Evolutionary conservation across 805 yeast species (phyloP), one percentile per base, ranked within the genome.

Genomic region (Metschnikowia borealis): DNA sequence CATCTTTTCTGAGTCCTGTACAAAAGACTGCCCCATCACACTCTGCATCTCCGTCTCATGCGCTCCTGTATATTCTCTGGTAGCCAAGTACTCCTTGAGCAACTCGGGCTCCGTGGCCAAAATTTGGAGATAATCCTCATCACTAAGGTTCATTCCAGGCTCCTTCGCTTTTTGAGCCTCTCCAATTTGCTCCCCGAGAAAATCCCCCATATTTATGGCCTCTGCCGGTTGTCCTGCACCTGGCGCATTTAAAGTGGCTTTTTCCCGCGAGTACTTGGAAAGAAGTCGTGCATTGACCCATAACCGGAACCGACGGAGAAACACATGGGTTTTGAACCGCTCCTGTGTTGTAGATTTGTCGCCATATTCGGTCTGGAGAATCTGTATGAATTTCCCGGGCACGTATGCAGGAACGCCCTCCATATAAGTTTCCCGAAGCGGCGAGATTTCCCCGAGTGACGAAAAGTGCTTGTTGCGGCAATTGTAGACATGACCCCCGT

Each of bases 331-430:
- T 34, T n/a, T n/a, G 44, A 48, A 54, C 29, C n/a, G 42, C 48
- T 18, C 33, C 5, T 15, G 44, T 2, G 20, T 34, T 11, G 32
- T 50, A 29, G 53, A 54, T n/a, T 42, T 46, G 17, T 23, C 18
- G 10, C 38, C 63, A 50, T 84, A 84, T 60, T 84, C 89, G 6
- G 69, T 68, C 6, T 60, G 62, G 32, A 84, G 61, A 2, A 76
- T 63, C 2, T 62, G 56, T 14, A 70, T 56, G 55, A 65, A 74
- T 40, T 74, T 67, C 35, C 69, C 61, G 1, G 89, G 89, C 11
- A 84, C 67, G 52, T 81, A 75, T 3, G 82, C 79, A 23, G 78
- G 73, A 10, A 80, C 75, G 37, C 81, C 82, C 59, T 78, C 82
- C 48, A 73, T 69, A 32, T 63, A 51, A 0, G 80, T 69, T 54